Evolutionary conservation across 2,329 filamentous ascomycete species (phyloP).

Genomic region (Fusarium buharicum): DNA sequence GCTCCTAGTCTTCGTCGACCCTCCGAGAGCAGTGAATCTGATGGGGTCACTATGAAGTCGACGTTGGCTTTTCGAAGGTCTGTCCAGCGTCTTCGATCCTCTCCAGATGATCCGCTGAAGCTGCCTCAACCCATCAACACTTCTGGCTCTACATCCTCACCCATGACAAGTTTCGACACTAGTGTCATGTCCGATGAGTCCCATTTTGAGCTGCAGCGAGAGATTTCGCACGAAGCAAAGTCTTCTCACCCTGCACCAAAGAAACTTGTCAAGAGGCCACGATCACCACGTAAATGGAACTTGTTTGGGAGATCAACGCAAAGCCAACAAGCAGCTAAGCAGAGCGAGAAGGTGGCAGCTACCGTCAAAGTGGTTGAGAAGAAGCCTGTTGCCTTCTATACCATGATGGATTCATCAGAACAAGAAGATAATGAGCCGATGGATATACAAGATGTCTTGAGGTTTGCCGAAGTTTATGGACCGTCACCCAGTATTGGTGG

Average conservation of each 20-base stretch:
- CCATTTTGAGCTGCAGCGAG: constrained; percentile 54
- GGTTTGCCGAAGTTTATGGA: constrained; percentile 58
- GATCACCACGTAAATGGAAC: constrained; percentile 71
- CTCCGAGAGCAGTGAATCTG: constrained; percentile 68
- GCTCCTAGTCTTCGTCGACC: constrained; percentile 53
- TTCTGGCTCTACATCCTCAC: constrained; percentile 56
- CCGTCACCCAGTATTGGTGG: constrained; percentile 33
- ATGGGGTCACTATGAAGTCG: constrained; percentile 58
- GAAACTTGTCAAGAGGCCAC: constrained; percentile 66
- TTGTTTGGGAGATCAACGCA: constrained; percentile 66
- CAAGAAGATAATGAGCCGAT: constrained; percentile 59
- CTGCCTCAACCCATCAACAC: constrained; percentile 66
- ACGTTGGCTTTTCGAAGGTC: constrained; percentile 67
- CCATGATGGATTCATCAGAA: constrained; percentile 70
- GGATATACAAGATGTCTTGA: constrained; percentile 58
- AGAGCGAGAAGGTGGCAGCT: constrained; percentile 56
- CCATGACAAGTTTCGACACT: constrained; percentile 67
- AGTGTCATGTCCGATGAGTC: constrained; percentile 69
- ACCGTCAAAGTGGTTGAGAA: constrained; percentile 61
- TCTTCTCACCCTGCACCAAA: constrained; percentile 53
- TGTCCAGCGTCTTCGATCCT: constrained; percentile 60
- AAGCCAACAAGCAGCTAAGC: constrained; percentile 54
- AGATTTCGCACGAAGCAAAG: constrained; percentile 48
- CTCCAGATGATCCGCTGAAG: constrained; percentile 57
- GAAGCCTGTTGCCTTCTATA: constrained; percentile 68